Percentiles rank a stretch among this genome's conserved stretches.
Conservation (phyloP, 2,329 filamentous ascomycete species). For the Venturia oleaginea region DNA sequence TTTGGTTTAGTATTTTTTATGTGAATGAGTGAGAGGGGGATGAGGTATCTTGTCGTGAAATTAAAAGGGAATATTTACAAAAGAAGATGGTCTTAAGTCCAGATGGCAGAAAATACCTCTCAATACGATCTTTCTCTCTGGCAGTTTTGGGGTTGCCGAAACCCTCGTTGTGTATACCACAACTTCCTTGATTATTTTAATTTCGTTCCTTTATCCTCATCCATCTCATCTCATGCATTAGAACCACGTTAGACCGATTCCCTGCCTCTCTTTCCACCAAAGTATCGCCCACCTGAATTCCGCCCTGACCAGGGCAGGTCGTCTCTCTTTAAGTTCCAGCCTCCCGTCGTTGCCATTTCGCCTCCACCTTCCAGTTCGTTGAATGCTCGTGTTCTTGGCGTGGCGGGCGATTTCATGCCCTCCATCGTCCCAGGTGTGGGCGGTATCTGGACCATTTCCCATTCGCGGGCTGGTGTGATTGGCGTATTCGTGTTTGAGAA, state of each 20-base stretch:
- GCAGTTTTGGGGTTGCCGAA: background rate
- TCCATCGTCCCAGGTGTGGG: conserved; percentile 33
- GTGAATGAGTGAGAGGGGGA: too few species aligned
- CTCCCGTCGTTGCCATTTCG: background rate
- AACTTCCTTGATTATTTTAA: background rate
- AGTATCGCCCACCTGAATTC: background rate
- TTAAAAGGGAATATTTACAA: background rate
- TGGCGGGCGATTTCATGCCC: conserved; percentile 35
- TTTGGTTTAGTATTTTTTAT: too few species aligned
- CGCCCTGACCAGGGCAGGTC: background rate
- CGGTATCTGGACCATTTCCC: conserved; percentile 46
- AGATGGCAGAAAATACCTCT: background rate
- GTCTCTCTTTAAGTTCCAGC: background rate
- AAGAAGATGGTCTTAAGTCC: background rate
- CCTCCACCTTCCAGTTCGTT: conserved; percentile 38
- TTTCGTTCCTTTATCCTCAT: background rate
- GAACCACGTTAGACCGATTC: background rate
- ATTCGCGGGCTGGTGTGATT: conserved; percentile 38
- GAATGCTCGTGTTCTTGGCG: conserved; percentile 60
- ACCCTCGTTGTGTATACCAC: background rate
- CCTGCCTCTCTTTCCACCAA: background rate
- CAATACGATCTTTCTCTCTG: background rate
- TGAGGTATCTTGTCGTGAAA: background rate
- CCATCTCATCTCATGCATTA: background rate
- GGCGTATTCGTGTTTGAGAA: conserved; percentile 36